phyloP scores from a whole-genome alignment of 257 asterid species.

The Eucommia ulmoides region DNA sequence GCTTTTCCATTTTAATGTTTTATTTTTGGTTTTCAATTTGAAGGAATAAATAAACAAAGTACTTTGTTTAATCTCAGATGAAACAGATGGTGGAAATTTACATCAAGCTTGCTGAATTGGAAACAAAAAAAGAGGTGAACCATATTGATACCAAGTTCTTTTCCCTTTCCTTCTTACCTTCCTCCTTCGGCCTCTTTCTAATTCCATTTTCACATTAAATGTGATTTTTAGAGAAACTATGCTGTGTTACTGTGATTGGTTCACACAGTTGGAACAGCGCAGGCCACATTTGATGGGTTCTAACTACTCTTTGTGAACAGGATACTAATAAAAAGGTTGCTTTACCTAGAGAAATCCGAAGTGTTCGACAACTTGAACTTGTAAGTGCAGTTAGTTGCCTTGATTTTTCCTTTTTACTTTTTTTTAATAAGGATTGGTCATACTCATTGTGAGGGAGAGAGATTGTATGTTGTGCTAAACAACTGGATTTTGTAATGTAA shows the following conservation, averaged over 20 bases:
- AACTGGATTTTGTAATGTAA: too few species aligned
- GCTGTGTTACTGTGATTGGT: background rate
- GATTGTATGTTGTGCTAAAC: too few species aligned
- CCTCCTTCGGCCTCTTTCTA: too few species aligned
- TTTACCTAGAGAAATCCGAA: slow-evolving; percentile 88
- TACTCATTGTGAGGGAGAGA: too few species aligned
- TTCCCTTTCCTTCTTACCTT: slow-evolving; percentile 1
- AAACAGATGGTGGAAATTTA: slow-evolving; percentile 96
- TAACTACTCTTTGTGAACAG: too few species aligned
- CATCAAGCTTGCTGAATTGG: slow-evolving; percentile 95
- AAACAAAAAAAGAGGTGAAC: slow-evolving; percentile 79
- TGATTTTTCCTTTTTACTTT: too few species aligned
- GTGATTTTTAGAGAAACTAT: too few species aligned
- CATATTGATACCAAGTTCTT: slow-evolving; percentile 1
- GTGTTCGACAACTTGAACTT: slow-evolving; percentile 77
- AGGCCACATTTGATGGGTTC: too few species aligned
- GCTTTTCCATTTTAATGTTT: slow-evolving; percentile 8
- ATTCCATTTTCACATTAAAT: background rate
- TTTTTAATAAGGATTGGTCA: too few species aligned
- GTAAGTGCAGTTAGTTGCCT: too few species aligned
- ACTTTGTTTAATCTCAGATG: slow-evolving; percentile 38
- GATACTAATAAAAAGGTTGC: slow-evolving; percentile 74
- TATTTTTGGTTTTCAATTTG: slow-evolving; percentile 7
- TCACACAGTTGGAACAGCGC: too few species aligned
- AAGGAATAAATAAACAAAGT: background rate